Evolutionary conservation across 805 yeast species (phyloP).

Genomic region (Pichia exigua): DNA sequence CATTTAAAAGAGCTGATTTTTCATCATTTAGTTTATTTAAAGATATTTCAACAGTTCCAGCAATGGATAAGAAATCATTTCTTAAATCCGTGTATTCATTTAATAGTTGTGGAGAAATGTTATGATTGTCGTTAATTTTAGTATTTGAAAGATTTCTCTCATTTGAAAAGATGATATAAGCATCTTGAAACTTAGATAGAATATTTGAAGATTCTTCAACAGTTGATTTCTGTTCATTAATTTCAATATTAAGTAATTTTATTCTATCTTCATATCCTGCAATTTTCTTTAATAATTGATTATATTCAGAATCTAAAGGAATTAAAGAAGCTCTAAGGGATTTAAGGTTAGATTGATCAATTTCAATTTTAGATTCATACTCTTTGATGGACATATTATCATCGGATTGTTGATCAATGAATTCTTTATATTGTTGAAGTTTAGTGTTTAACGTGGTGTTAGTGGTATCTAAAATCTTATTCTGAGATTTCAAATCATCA

Average conservation of each 20-base stretch:
- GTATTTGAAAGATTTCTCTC: conserved; percentile 7
- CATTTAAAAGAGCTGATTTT: conserved; percentile 21
- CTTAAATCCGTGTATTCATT: conserved; percentile 52
- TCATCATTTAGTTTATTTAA: conserved; percentile 39
- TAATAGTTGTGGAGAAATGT: conserved; percentile 33
- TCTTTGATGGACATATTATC: conserved; percentile 36
- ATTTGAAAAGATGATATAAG: conserved; percentile 17
- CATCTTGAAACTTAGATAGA: conserved; percentile 29
- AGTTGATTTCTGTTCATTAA: conserved; percentile 39
- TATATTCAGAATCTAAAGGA: conserved; percentile 54
- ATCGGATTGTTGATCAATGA: conserved; percentile 38
- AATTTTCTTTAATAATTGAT: conserved; percentile 40
- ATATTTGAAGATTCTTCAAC: conserved; percentile 39
- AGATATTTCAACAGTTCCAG: conserved; percentile 52
- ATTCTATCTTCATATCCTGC: conserved; percentile 39
- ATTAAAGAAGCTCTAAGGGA: conserved; percentile 32
- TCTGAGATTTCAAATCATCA: conserved; percentile 29
- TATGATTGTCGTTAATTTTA: neutral
- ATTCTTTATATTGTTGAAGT: conserved; percentile 24
- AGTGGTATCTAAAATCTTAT: conserved; percentile 29
- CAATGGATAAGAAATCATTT: conserved; percentile 44
- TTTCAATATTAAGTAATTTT: conserved; percentile 43
- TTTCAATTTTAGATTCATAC: conserved; percentile 37
- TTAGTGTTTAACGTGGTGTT: conserved; percentile 14
- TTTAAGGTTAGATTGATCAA: conserved; percentile 25